Percentiles rank a stretch among this genome's conserved stretches.
phyloP scores from a whole-genome alignment of 2,329 filamentous ascomycete species.

The Claviceps lovelessii region DNA sequence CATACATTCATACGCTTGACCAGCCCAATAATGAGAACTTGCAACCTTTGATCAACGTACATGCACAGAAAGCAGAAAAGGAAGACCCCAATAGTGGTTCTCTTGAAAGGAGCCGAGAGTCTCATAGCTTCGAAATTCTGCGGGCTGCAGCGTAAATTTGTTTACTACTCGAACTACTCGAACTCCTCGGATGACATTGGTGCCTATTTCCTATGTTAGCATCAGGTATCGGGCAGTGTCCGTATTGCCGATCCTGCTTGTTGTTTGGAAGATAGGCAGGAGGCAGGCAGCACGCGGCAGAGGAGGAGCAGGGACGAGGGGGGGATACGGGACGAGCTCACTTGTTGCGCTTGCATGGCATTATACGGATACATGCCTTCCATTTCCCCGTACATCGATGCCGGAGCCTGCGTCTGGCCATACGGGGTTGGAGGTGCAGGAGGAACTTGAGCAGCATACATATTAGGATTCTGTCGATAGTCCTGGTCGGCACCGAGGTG shows the following conservation, averaged over 20 bases:
- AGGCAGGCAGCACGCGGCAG: no score
- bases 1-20: constrained; percentile 8
- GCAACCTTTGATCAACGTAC: background rate
- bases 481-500: constrained; percentile 55
- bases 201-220: constrained; percentile 15
- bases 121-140: no score
- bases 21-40: background rate
- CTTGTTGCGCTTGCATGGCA: constrained; percentile 69
- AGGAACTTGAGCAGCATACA: constrained; percentile 72
- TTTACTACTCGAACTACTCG: constrained; percentile 18
- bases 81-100: background rate
- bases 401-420: constrained; percentile 57
- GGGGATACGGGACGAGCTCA: constrained; percentile 26
- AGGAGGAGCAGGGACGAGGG: background rate
- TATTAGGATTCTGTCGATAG: constrained; percentile 63
- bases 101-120: background rate
- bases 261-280: background rate
- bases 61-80: background rate
- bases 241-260: background rate
- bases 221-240: background rate
- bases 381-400: constrained; percentile 61
- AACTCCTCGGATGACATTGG: constrained; percentile 33
- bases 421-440: constrained; percentile 57
- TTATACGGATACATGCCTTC: constrained; percentile 77
- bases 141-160: background rate